Evolutionary conservation across 352 stramenopile species (phyloP).

Genomic region (Pythium utonaiense): DNA sequence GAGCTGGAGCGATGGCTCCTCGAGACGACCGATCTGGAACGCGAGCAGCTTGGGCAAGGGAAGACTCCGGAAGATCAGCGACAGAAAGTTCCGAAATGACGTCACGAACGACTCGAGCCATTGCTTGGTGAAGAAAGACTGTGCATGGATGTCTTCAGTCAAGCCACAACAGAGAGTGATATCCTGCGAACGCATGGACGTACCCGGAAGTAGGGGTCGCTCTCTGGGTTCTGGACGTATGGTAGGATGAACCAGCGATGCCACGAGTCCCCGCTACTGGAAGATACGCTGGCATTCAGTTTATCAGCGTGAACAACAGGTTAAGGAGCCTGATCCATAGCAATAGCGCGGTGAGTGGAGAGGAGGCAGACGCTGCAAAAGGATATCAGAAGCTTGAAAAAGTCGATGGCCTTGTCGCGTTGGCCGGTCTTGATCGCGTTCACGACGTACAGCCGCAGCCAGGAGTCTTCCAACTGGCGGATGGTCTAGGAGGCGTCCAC

Average conservation of each 20-base stretch:
- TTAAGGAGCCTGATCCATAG: conserved; percentile 17
- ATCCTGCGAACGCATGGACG: too few species aligned
- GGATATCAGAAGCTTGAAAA: conserved; percentile 68
- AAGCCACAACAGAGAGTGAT: background rate
- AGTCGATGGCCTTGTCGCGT: conserved; percentile 65
- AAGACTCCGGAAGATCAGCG: conserved; percentile 70
- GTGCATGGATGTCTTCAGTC: background rate
- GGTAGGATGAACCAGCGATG: conserved; percentile 81
- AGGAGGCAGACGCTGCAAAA: conserved; percentile 12
- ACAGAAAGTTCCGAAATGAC: conserved; percentile 78
- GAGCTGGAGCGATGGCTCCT: conserved; percentile 69
- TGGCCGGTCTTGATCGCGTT: conserved; percentile 71
- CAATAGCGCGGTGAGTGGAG: background rate
- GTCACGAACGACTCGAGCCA: conserved; percentile 72
- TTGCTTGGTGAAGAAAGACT: conserved; percentile 66
- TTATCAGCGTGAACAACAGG: conserved; percentile 45
- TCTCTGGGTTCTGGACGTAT: conserved; percentile 72
- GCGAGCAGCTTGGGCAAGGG: conserved; percentile 73
- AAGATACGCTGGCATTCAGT: conserved; percentile 42
- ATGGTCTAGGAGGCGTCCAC: conserved; percentile 43
- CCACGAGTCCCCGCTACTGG: conserved; percentile 45
- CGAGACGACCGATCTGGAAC: conserved; percentile 62
- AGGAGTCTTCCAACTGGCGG: conserved; percentile 57
- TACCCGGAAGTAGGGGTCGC: conserved; percentile 65
- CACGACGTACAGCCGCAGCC: conserved; percentile 71